Conservation (phyloP, 345 rosid genomes). For the Microcos paniculata region DNA sequence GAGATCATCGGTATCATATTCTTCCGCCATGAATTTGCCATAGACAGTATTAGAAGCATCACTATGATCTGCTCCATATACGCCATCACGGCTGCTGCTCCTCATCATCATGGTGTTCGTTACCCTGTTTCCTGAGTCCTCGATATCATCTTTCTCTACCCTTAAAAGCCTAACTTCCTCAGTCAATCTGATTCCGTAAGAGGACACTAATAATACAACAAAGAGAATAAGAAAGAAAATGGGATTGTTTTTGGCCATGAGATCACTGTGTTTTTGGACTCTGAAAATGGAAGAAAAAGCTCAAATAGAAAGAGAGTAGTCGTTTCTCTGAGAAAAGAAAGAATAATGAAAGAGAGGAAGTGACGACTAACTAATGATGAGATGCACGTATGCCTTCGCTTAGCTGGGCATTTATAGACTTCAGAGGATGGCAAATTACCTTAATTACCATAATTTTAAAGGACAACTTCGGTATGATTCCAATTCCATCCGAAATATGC, state of each 20-base stretch:
- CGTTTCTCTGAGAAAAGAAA: too few species aligned
- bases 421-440: too few species aligned
- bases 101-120: too few species aligned
- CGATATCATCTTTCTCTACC: not conserved
- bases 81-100: conserved; percentile 11
- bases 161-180: conserved; percentile 21
- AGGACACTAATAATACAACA: conserved; percentile 15
- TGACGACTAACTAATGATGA: not conserved
- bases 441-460: too few species aligned
- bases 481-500: too few species aligned
- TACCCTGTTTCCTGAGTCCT: not conserved
- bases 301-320: not conserved
- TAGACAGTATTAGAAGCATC: not conserved
- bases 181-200: conserved; percentile 18
- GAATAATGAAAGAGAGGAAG: not conserved
- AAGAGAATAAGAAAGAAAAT: conserved; percentile 3
- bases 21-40: not conserved
- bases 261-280: too few species aligned
- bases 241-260: conserved; percentile 21
- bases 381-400: conserved; percentile 7
- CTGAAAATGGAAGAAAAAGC: not conserved
- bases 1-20: conserved; percentile 22
- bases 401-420: conserved; percentile 31
- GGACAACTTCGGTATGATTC: too few species aligned
- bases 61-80: not conserved